These are phyloP conservation scores for Chlorella variabilis DNA, from an alignment of 163 green algal genomes.

Conservation along the genomic window DNA sequence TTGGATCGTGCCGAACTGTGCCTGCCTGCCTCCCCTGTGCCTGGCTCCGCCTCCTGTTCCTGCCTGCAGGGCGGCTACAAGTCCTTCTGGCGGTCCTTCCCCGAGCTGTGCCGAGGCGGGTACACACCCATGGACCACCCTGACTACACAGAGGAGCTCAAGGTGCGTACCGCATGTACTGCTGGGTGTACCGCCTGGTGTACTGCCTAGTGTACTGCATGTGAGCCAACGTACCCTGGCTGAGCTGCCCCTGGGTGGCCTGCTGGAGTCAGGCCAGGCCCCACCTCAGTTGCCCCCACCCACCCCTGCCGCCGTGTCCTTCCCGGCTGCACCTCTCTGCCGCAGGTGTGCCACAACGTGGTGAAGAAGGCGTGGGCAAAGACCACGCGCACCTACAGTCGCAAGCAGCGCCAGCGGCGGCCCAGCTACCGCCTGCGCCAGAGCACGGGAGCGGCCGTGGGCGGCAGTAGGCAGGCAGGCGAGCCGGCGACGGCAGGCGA, in stretches of 20 bases:
- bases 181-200: no score
- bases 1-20: no score
- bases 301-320: no score
- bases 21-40: no score
- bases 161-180: no score
- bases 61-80: conserved; percentile 29
- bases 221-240: no score
- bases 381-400: conserved; percentile 9
- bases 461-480: background rate
- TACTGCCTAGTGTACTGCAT: no score
- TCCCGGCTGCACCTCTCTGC: background rate
- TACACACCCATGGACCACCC: conserved; percentile 35
- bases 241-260: no score
- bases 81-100: conserved; percentile 9
- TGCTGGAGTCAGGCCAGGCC: no score
- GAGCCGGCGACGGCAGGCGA: no score
- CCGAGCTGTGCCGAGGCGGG: conserved; percentile 9
- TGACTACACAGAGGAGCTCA: conserved; percentile 11
- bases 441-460: background rate
- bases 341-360: conserved; percentile 18
- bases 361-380: conserved; percentile 27
- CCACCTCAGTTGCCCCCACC: no score
- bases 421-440: conserved; percentile 31
- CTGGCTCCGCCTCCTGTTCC: background rate
- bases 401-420: conserved; percentile 12